These are phyloP conservation scores for Fusarium brachygibbosum DNA, from an alignment of 2,329 filamentous ascomycete species.

Conservation along the genomic window DNA sequence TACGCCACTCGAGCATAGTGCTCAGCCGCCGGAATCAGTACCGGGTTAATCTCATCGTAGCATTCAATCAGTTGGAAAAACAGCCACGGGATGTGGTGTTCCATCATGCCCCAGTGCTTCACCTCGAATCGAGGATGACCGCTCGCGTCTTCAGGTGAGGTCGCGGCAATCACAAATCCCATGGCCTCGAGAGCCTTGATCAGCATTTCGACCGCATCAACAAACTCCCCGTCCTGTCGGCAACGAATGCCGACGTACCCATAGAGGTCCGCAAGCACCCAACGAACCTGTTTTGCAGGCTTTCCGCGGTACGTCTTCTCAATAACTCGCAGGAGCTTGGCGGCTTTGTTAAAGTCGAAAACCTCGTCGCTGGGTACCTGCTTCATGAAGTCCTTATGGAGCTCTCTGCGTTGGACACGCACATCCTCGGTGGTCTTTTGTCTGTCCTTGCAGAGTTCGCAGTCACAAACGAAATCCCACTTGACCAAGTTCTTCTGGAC, in stretches of 20 bases:
- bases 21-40: fast-evolving
- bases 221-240: not conserved
- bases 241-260: not conserved
- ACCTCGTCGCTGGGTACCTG: not conserved
- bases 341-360: not conserved
- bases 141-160: not conserved
- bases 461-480: conserved; percentile 61
- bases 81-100: not conserved
- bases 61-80: conserved; percentile 2
- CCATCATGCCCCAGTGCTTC: conserved; percentile 8
- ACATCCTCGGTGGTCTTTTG: not conserved
- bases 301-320: conserved; percentile 8
- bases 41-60: not conserved
- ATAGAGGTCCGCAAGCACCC: not conserved
- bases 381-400: not conserved
- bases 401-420: not conserved
- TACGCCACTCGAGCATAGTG: not conserved
- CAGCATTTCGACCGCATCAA: not conserved
- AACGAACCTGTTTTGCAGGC: not conserved
- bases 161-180: not conserved
- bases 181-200: conserved; percentile 2
- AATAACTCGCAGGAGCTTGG: not conserved
- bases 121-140: not conserved
- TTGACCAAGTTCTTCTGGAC: conserved; percentile 47
- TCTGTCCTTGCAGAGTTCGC: conserved; percentile 53